Base-by-base conservation (phyloP, 164 flowering plant genomes). In the Nymphaea thermarum region DNA sequence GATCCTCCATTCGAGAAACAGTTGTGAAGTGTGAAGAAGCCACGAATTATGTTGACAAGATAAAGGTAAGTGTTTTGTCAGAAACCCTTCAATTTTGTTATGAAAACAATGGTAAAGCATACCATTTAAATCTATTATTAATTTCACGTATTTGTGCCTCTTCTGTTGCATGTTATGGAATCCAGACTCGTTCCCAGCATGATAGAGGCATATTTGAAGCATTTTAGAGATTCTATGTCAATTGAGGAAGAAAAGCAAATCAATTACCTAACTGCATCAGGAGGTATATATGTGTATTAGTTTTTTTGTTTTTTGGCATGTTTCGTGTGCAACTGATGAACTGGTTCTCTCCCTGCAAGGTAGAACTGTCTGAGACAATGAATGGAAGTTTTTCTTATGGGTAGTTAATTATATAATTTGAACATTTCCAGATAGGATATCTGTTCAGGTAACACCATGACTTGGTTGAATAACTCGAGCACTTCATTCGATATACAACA, bases 21-120 rank as follows among this genome's bases (percentile, higher is more conserved):
- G n/a, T 84, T 1, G 98, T 92, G 67, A 93, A 92, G 77, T 90
- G 88, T 80, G 90, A 87, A 60, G 96, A 92, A 75, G 98, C 98
- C 17, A 90, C 90, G 44, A 88, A 74, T 78, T 92, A 88, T 78
- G 96, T 92, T 4, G 88, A 90, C 84, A 92, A 92, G 77, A 92
- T 92, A 71, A 92, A 92, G 98, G 98, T 88, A 7, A 86, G 84
- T 67, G 90, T 88, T 67, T 89, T 91, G 80, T 91, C 85, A 66
- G 93, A 89, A 77, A 96, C 96, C 42, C 82, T 87, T n/a, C 68
- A 83, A 76, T 72, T 93, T 89, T 77, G 87, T 91, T 11, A 87
- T 84, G 86, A 90, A 87, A 76, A 88, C 91, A 68, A 91, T 88
- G 93, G 99, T 91, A 59, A 43, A 55, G 44, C 43, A 43, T 36